Evolutionary conservation across 441 rosid genomes (phyloP), one percentile per base, ranked within the genome.

Genomic region (Sinapis alba): DNA sequence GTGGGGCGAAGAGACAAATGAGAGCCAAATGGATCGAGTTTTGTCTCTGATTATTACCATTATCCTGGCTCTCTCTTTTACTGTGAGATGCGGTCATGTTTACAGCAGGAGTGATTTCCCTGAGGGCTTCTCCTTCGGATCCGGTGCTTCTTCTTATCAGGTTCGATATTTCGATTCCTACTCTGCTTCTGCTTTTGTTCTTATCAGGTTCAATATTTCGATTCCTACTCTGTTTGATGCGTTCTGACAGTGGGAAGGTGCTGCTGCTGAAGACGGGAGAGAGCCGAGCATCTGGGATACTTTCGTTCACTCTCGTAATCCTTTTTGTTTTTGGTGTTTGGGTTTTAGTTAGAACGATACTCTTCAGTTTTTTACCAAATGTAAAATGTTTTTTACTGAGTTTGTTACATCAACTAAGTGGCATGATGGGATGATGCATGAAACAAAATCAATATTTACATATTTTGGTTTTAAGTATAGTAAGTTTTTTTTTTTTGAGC

Each of bases 121-220:
- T 6, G 56, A 83, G 12, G 87, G 70, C 21, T 89, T 89, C 27
- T 34, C 84, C 3, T 90, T 90, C 60, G 93, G 93, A 61, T 77
- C 96, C 1, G 87, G 77, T 34, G 71, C 83, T 54, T 86, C 93
- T 28, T 88, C 96, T 72, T 90, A 86, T 79, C 94, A 87, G 93
- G 90, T 90, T 34, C 62, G 18, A 3, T 10, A 20, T 19, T 43
- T 53, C 26, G 13, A 10, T 20, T 53, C 12, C 54, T 10, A 53
- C 27, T 21, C 15, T 54, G 27, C 0, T 20, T 11, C 13, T 54
- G 7, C 0, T 20, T 10, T 9, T 19, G 12, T 8, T 88, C 96
- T 72, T 90, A 86, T 79, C 94, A 87, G 93, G 90, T 90, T 34
- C 62, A 10, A 3, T 10, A 20, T 19, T 43, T 53, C 26, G 13